Base-by-base conservation (phyloP, 1,284 basidiomycete genomes). In the Tilletiaria anomala region DNA sequence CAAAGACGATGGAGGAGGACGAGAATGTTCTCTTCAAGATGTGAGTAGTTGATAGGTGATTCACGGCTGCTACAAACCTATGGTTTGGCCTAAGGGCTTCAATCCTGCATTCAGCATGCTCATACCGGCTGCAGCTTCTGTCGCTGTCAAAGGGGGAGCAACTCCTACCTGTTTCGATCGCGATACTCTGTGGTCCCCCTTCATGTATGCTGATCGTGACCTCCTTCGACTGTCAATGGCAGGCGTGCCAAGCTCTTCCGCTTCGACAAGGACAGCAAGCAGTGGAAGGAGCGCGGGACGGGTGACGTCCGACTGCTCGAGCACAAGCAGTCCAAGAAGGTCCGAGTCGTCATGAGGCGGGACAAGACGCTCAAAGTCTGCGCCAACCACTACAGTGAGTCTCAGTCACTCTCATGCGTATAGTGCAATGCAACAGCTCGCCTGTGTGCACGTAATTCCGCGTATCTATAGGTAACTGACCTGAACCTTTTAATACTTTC, bases 331-430 rank as follows among this genome's bases (percentile, higher is more conserved):
- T 83, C 80, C 33, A 79, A 81, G 73, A 96, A 94, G 73, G 76
- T 93, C 60, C 78, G 93, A 49, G 78, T 99, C 50, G 87, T 99
- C 67, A 99, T 99, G 93, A 77, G 93, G 72, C 83, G 93, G 70
- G 93, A 99, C 76, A 96, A 96, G 80, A 97, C 93, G 36, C 76
- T 89, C 70, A 97, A 99, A 72, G 89, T 97, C 69, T 97, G 93
- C 73, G 93, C 93, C 48, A 99, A 99, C 75, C 93, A 97, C 73
- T 73, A 78, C 58, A 78, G 91, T 94, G 65, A 72, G 86, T 78
- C 5, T 5, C 19, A 5, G n/a, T n/a, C n/a, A n/a, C n/a, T n/a
- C n/a, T n/a, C n/a, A n/a, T n/a, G n/a, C n/a, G n/a, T n/a, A n/a
- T n/a, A n/a, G n/a, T n/a, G n/a, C n/a, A n/a, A n/a, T n/a, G n/a